Conservation (phyloP, 352 stramenopile genomes). For the Elongisporangium prolatum region DNA sequence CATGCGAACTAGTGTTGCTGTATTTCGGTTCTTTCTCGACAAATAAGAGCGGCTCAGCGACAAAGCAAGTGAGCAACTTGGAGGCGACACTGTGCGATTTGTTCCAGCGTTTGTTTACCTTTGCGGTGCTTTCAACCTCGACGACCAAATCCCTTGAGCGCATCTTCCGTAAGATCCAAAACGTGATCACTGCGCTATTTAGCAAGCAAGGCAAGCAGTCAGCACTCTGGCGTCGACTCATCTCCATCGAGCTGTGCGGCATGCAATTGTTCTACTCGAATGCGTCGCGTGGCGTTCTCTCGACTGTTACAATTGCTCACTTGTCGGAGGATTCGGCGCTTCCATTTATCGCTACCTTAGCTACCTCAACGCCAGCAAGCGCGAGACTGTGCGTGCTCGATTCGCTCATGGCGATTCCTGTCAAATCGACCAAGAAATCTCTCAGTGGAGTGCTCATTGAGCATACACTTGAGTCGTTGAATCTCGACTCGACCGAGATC, state of each 20-base stretch:
- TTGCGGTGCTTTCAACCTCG: constrained; percentile 15
- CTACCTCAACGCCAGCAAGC: not conserved
- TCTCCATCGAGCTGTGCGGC: constrained; percentile 26
- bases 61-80: constrained; percentile 1
- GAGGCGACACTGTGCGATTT: constrained; percentile 25
- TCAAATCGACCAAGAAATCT: constrained; percentile 4
- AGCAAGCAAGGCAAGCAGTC: not conserved
- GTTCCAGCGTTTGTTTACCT: constrained; percentile 26
- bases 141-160: constrained; percentile 13
- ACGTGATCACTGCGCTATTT: constrained; percentile 4
- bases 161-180: constrained; percentile 35
- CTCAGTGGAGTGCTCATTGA: constrained; percentile 29
- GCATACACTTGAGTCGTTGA: constrained; percentile 25
- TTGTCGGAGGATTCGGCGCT: not conserved
- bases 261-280: constrained; percentile 13
- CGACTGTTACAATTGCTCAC: not conserved
- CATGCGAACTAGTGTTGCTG: constrained; percentile 52
- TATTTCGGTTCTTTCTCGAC: constrained; percentile 16
- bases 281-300: not conserved
- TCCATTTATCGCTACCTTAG: not conserved
- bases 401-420: constrained; percentile 13
- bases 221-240: constrained; percentile 18
- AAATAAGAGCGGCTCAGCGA: not conserved
- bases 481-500: constrained; percentile 4
- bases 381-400: constrained; percentile 11